These are phyloP conservation scores for Epichloe hybrida DNA, from an alignment of 2,329 filamentous ascomycete species.

Conservation along the genomic window DNA sequence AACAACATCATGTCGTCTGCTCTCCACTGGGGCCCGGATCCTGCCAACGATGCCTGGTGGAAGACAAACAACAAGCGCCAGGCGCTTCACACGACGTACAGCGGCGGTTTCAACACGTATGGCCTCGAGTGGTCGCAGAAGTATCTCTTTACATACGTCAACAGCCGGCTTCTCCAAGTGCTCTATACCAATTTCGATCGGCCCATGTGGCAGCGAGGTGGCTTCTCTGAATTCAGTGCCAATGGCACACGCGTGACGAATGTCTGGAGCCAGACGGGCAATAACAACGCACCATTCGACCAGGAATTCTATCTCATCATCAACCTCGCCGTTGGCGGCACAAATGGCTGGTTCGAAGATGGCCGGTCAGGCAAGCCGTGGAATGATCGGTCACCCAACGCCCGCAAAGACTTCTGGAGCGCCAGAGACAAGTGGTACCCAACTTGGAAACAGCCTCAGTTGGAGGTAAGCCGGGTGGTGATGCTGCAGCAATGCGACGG, in stretches of 20 bases:
- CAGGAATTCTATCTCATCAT: slow-evolving; percentile 63
- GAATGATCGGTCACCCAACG: slow-evolving; percentile 54
- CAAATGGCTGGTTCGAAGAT: slow-evolving; percentile 73
- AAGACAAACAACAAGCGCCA: slow-evolving; percentile 65
- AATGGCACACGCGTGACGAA: slow-evolving; percentile 55
- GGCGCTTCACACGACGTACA: slow-evolving; percentile 66
- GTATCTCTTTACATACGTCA: slow-evolving; percentile 78
- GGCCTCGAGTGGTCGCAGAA: slow-evolving; percentile 80
- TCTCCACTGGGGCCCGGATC: slow-evolving; percentile 70
- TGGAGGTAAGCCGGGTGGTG: slow-evolving; percentile 56
- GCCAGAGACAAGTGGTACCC: slow-evolving; percentile 50
- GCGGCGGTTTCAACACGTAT: slow-evolving; percentile 57
- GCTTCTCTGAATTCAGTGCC: slow-evolving; percentile 45
- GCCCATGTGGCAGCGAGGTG: slow-evolving; percentile 54
- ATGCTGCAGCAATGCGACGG: slow-evolving; percentile 60
- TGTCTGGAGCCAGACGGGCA: slow-evolving; percentile 49
- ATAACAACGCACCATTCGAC: slow-evolving; percentile 58
- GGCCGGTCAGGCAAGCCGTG: slow-evolving; percentile 58
- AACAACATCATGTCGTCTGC: slow-evolving; percentile 70
- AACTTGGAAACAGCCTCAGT: slow-evolving; percentile 56
- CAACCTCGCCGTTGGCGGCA: slow-evolving; percentile 59
- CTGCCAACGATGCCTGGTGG: slow-evolving; percentile 67
- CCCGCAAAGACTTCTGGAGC: slow-evolving; percentile 66
- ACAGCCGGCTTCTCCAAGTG: slow-evolving; percentile 66
- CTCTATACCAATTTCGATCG: slow-evolving; percentile 63